Evolutionary conservation across 2,329 filamentous ascomycete species (phyloP).

Genomic region (Xylariaceae sp.): DNA sequence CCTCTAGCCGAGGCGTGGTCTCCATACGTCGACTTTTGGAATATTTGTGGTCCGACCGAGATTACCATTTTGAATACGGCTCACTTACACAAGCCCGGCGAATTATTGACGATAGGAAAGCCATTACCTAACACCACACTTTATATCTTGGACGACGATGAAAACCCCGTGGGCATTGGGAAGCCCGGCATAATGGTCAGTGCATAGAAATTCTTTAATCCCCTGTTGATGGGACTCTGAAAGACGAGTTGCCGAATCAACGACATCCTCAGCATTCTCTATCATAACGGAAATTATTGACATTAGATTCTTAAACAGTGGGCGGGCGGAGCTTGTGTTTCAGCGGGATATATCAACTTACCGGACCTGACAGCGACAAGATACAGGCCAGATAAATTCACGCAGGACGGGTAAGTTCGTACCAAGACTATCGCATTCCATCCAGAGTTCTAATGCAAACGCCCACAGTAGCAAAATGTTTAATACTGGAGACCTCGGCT

Average conservation of each 20-base stretch:
- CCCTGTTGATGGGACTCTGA: not conserved
- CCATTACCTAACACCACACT: conserved; percentile 55
- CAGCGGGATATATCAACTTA: conserved; percentile 53
- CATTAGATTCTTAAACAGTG: conserved; percentile 31
- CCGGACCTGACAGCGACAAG: conserved; percentile 46
- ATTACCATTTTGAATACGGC: conserved; percentile 58
- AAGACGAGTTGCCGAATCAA: not conserved
- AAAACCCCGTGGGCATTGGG: conserved; percentile 44
- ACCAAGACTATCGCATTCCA: not conserved
- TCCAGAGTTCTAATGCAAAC: conserved; percentile 1
- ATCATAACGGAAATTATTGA: not conserved
- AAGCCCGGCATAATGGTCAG: conserved; percentile 44
- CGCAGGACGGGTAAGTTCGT: conserved; percentile 44
- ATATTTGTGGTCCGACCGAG: conserved; percentile 58
- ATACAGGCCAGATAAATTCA: conserved; percentile 50
- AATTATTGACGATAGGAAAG: conserved; percentile 48
- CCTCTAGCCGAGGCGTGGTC: conserved; percentile 55
- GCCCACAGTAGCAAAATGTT: conserved; percentile 47
- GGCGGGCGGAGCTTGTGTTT: conserved; percentile 53
- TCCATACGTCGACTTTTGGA: conserved; percentile 46
- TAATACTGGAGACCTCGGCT: conserved; percentile 56
- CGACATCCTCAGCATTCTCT: not conserved
- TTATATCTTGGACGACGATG: conserved; percentile 49
- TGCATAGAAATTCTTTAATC: not conserved
- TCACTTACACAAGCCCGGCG: conserved; percentile 45